phyloP scores from a whole-genome alignment of 2,329 filamentous ascomycete genomes.

The Periconia sp. region DNA sequence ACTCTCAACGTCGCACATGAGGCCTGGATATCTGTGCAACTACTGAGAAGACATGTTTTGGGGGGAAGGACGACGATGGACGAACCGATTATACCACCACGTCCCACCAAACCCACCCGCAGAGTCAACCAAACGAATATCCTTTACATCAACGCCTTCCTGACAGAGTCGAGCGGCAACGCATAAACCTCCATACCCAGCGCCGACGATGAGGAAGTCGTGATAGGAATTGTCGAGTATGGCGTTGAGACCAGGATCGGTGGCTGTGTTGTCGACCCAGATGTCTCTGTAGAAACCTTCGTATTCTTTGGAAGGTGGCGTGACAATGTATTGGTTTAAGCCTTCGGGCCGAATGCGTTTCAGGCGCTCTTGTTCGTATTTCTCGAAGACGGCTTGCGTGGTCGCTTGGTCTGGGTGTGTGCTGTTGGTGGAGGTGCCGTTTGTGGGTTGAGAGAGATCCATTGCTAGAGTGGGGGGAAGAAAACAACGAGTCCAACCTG shows the following conservation, averaged over 20 bases:
- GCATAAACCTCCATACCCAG: neutral
- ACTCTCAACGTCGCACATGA: slow-evolving; percentile 10
- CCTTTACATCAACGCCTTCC: too few species aligned
- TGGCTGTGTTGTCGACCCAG: neutral
- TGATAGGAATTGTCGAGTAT: too few species aligned
- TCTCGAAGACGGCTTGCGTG: too few species aligned
- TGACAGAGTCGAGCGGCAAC: neutral
- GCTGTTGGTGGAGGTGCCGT: too few species aligned
- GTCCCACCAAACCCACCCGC: slow-evolving; percentile 13
- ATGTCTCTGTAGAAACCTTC: neutral
- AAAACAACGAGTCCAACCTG: too few species aligned
- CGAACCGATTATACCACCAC: slow-evolving; percentile 13
- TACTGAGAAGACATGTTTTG: neutral
- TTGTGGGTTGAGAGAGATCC: too few species aligned
- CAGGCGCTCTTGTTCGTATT: too few species aligned
- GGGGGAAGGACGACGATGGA: neutral
- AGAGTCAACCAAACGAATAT: slow-evolving; percentile 9
- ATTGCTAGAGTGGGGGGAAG: too few species aligned
- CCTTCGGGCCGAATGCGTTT: too few species aligned
- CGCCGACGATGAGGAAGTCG: too few species aligned
- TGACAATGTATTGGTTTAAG: neutral
- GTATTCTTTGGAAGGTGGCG: neutral
- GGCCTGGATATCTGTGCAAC: slow-evolving; percentile 21
- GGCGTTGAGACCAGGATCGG: too few species aligned
- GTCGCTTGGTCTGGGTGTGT: too few species aligned